Base-by-base conservation (phyloP, 2,329 filamentous ascomycete genomes). In the Sodiomyces alkalinus region DNA sequence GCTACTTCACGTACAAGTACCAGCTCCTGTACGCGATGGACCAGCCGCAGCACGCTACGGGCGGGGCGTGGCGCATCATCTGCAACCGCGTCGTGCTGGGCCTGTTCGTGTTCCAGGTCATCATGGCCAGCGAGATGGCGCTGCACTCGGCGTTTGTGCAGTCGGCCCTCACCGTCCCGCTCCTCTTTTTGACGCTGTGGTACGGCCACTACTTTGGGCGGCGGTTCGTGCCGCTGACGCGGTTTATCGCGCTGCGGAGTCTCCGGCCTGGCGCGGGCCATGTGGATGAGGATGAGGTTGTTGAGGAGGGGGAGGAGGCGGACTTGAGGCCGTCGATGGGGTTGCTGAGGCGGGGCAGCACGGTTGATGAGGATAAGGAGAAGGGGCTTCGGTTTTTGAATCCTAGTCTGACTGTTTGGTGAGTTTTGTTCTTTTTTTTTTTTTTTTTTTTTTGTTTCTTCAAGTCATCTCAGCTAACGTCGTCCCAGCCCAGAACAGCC, bases 21-120 rank as follows among this genome's bases (percentile, higher is more conserved):
- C 92, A 98, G 58, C 63, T 98, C 4, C 64, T 98, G 4, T 98
- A 98, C 51, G 85, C 90, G 18, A 98, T 98, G 90, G 86, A 96
- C 43, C 87, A 96, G 49, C 80, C 83, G 11, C 83, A 92, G 45
- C 85, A 93, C 47, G 83, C 85, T 11, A 96, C 87, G 0, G 92
- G 92, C 13, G 75, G 79, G 35, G 85, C 86, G 4, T 98, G 90
- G 90, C 78, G 80, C 27, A 92, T 98, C 68, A 93, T 98, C 37
- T 93, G 85, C 54, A 83, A 90, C 46, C 80, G 90, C 19, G 68
- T 94, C 33, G 71, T 96, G 31, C 60, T 94, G 15, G 90, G 90
- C 1, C 56, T 94, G 7, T 56, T 92, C 3, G 71, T 96, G 22
- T 94, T 94, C 45, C 85, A 98, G 51, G 55, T 92, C 14, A 83